Evolutionary conservation across 2,329 filamentous ascomycete genomes (phyloP), one percentile per base, ranked within the genome.

Genomic region (Akanthomyces muscarius): DNA sequence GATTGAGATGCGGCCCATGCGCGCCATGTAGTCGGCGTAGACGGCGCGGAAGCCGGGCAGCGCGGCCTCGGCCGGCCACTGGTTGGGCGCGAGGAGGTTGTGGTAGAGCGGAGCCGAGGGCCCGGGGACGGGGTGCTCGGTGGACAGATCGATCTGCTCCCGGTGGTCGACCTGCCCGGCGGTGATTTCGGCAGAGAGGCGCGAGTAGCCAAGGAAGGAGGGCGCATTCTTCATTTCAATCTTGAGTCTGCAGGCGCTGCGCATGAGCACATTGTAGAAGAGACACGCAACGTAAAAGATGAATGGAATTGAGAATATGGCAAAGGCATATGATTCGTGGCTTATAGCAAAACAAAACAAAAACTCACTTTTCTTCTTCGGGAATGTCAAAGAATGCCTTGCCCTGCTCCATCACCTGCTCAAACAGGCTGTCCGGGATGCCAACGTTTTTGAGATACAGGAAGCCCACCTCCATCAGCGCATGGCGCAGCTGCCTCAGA

Each of bases 141-240:
- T 96, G 0, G 90, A 91, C 58, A 96, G 83, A 74, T 96, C 92
- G 65, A 96, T 88, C 73, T 96, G 92, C 74, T 96, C 92, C 58
- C 92, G 83, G 79, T 92, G 89, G 76, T 96, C 92, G 69, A 86
- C 82, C 56, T 84, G 83, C 67, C 88, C 86, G 23, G 90, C 90
- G 5, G 92, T 96, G 70, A 89, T 82, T 72, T 89, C 87, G 66
- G 86, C 85, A 4, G 84, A 83, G 61, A 89, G 83, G 28, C 80
- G 81, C 36, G 86, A 88, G 75, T 89, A 89, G 63, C 88, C 88
- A 21, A 91, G 80, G 74, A 91, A 91, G 10, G 87, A 89, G 4
- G 85, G 82, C 2, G 86, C 86, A 68, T 89, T 89, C 71, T 89
- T 89, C 88, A 90, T 90, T 71, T 90, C 87, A 68, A 89, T 86